phyloP scores from a whole-genome alignment of 352 stramenopile species.

The Globisporangium carolinianum region DNA sequence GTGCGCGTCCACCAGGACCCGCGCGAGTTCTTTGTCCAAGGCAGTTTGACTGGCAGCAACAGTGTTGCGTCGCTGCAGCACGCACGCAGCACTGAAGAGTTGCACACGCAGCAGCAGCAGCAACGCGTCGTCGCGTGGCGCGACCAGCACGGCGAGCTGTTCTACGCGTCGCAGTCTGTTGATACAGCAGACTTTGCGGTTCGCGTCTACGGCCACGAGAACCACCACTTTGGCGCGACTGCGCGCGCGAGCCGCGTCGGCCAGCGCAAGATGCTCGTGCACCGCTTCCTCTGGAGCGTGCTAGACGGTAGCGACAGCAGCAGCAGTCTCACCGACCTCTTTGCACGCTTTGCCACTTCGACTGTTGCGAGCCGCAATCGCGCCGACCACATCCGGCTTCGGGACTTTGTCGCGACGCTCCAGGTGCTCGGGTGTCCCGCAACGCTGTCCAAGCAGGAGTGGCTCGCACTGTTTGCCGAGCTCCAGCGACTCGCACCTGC shows the following conservation, averaged over 20 bases:
- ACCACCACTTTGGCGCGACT: constrained; percentile 25
- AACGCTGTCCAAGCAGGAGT: constrained; percentile 26
- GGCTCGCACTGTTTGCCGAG: constrained; percentile 25
- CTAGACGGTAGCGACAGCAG: constrained; percentile 8
- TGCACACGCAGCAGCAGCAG: not conserved
- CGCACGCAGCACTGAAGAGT: not conserved
- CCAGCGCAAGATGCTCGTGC: constrained; percentile 17
- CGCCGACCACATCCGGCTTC: constrained; percentile 3
- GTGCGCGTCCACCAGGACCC: constrained; percentile 1
- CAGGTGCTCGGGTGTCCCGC: constrained; percentile 13
- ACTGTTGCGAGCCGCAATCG: not conserved
- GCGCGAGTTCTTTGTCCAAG: constrained; percentile 1
- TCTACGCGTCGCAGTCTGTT: constrained; percentile 17
- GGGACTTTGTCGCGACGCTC: constrained; percentile 11
- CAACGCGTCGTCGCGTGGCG: constrained; percentile 20
- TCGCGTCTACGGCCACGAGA: constrained; percentile 23
- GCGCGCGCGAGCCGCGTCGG: constrained; percentile 17
- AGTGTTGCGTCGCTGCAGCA: not conserved
- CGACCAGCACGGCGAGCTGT: constrained; percentile 23
- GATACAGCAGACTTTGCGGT: not conserved
- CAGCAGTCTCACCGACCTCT: constrained; percentile 14
- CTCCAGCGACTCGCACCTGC: constrained; percentile 20
- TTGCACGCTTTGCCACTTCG: constrained; percentile 9
- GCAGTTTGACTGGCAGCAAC: not conserved
- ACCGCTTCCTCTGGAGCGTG: constrained; percentile 21